Evolutionary conservation across 768 basidiomycete species (phyloP).

Genomic region (Pulveroboletus sp.): DNA sequence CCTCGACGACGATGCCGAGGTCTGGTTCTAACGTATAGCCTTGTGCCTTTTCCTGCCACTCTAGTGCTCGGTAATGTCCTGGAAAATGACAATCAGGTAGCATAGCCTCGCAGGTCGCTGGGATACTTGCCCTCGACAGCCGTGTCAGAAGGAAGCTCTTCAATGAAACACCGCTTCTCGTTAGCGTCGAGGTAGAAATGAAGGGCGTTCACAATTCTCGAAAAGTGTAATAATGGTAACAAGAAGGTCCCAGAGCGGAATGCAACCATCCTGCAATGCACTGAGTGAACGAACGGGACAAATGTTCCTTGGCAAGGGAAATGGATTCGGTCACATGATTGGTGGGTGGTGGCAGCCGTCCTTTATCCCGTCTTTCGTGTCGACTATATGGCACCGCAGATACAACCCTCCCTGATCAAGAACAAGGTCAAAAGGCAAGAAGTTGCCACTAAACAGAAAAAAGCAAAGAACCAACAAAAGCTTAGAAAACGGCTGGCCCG

Average conservation of each 20-base stretch:
- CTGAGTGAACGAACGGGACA: neutral
- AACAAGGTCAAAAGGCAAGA: slow-evolving; percentile 90
- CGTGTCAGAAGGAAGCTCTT: slow-evolving; percentile 93
- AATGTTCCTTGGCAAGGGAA: neutral
- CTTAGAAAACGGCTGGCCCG: slow-evolving; percentile 73
- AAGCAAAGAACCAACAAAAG: slow-evolving; percentile 74
- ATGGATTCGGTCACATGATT: slow-evolving; percentile 17
- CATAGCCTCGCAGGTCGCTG: neutral
- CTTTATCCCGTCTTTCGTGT: neutral
- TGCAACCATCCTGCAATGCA: slow-evolving; percentile 21
- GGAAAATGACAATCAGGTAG: slow-evolving; percentile 1
- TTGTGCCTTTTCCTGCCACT: slow-evolving; percentile 78
- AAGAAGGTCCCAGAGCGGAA: slow-evolving; percentile 25
- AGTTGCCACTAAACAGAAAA: slow-evolving; percentile 64
- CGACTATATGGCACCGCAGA: slow-evolving; percentile 49
- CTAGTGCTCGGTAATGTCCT: slow-evolving; percentile 91
- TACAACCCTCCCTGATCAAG: slow-evolving; percentile 66
- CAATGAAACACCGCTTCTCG: slow-evolving; percentile 92
- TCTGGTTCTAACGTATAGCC: slow-evolving; percentile 65
- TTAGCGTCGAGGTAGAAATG: slow-evolving; percentile 97
- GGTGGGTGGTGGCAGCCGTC: neutral
- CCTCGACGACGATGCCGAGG: slow-evolving; percentile 86
- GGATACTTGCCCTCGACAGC: slow-evolving; percentile 75
- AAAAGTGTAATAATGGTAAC: slow-evolving; percentile 37
- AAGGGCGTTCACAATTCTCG: slow-evolving; percentile 60